phyloP scores from a whole-genome alignment of 805 yeast species.

The Vanderwaltozyma polyspora region DNA sequence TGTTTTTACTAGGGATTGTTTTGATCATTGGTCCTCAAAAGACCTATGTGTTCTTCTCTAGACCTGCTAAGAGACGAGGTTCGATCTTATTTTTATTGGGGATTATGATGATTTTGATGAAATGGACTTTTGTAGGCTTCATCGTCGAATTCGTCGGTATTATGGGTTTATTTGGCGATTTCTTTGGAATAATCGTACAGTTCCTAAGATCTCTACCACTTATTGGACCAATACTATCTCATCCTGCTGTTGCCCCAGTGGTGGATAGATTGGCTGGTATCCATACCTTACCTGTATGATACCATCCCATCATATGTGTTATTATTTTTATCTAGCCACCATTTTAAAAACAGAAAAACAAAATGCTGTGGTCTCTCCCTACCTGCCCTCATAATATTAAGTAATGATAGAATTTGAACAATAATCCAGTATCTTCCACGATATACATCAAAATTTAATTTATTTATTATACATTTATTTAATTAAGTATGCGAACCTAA shows the following conservation, averaged over 20 bases:
- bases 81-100: constrained; percentile 71
- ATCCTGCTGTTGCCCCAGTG: constrained; percentile 73
- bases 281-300: constrained; percentile 51
- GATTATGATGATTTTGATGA: constrained; percentile 58
- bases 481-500: too few relatives aligned
- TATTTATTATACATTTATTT: too few relatives aligned
- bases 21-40: constrained; percentile 82
- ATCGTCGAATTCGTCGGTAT: constrained; percentile 81
- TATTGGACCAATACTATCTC: constrained; percentile 73
- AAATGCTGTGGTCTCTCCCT: too few relatives aligned
- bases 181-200: constrained; percentile 78
- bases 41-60: constrained; percentile 69
- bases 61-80: constrained; percentile 82
- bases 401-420: too few relatives aligned
- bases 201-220: constrained; percentile 80
- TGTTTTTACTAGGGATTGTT: constrained; percentile 71
- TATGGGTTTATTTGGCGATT: constrained; percentile 82
- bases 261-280: constrained; percentile 57
- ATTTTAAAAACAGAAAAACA: too few relatives aligned
- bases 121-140: constrained; percentile 77
- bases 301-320: not conserved
- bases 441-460: too few relatives aligned
- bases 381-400: too few relatives aligned
- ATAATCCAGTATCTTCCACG: too few relatives aligned
- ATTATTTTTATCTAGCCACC: too few relatives aligned